A percentile compares a stretch with the other conserved stretches of the same genome.
Conservation (phyloP, 2,329 filamentous ascomycete species). For the Ceratocystis cubensis region DNA sequence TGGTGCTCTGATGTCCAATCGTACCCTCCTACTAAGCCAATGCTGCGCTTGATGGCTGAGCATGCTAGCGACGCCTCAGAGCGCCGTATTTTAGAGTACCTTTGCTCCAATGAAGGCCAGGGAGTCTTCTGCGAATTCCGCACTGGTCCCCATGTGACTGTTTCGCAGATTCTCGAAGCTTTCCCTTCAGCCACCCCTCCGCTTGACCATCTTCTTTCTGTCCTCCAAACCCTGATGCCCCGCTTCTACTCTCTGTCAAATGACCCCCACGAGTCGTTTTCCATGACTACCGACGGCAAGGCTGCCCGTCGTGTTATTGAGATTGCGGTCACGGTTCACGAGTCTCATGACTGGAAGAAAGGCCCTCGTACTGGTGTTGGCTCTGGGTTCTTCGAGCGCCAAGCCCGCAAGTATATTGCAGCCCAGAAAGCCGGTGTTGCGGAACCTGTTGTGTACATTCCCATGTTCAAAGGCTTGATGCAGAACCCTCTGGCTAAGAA, state of each 20-base stretch:
- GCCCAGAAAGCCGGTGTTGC: slow-evolving; percentile 49
- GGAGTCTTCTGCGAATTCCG: slow-evolving; percentile 88
- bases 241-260: slow-evolving; percentile 97
- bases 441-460: slow-evolving; percentile 48
- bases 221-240: slow-evolving; percentile 82
- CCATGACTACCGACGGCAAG: slow-evolving; percentile 41
- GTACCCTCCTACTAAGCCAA: slow-evolving; percentile 74
- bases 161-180: slow-evolving; percentile 75
- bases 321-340: slow-evolving; percentile 92
- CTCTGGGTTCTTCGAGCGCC: slow-evolving; percentile 83
- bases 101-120: slow-evolving; percentile 83
- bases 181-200: slow-evolving; percentile 89
- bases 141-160: slow-evolving; percentile 72
- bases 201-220: slow-evolving; percentile 65
- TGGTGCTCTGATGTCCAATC: slow-evolving; percentile 95
- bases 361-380: slow-evolving; percentile 70
- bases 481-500: slow-evolving; percentile 85
- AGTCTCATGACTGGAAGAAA: slow-evolving; percentile 64
- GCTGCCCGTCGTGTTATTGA: slow-evolving; percentile 73
- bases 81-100: slow-evolving; percentile 74
- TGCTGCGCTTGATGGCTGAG: slow-evolving; percentile 77
- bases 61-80: slow-evolving; percentile 68
- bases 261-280: slow-evolving; percentile 69
- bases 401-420: slow-evolving; percentile 59
- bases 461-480: slow-evolving; percentile 98